phyloP scores from a whole-genome alignment of 306 rosid genomes.

The Medicago lupulina region DNA sequence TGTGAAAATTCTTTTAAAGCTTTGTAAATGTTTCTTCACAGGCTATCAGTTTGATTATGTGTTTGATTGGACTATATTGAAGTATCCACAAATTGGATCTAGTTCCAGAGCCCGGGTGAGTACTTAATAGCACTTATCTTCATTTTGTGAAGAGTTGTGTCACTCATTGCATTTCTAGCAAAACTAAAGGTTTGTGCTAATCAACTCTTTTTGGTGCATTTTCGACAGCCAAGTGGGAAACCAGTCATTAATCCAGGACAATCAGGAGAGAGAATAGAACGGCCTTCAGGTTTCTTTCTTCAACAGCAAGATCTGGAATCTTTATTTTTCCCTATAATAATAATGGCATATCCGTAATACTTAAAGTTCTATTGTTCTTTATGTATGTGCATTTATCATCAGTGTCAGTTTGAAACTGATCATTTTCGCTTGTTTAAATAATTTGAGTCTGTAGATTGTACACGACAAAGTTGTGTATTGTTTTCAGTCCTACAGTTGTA shows the following conservation, averaged over 20 bases:
- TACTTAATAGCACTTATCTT: slow-evolving; percentile 37
- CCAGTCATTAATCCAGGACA: slow-evolving; percentile 70
- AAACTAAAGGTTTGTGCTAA: slow-evolving; percentile 35
- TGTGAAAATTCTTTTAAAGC: slow-evolving; percentile 24
- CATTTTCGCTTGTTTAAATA: slow-evolving; percentile 15
- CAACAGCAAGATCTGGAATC: slow-evolving; percentile 38
- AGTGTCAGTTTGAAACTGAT: slow-evolving; percentile 17
- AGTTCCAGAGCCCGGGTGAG: slow-evolving; percentile 85
- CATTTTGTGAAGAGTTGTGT: slow-evolving; percentile 34
- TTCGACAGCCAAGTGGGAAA: slow-evolving; percentile 74
- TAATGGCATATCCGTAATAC: slow-evolving; percentile 3
- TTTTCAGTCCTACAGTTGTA: slow-evolving; percentile 5
- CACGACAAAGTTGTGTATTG: slow-evolving; percentile 1
- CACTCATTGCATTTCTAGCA: slow-evolving; percentile 25
- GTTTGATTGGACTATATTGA: slow-evolving; percentile 95
- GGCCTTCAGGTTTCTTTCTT: slow-evolving; percentile 76
- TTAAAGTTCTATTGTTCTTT: slow-evolving; percentile 13
- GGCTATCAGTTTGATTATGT: slow-evolving; percentile 98
- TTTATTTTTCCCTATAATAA: slow-evolving; percentile 15
- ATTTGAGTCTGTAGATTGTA: neutral
- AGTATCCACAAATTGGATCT: slow-evolving; percentile 95
- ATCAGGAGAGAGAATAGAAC: slow-evolving; percentile 67
- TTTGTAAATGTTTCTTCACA: slow-evolving; percentile 47
- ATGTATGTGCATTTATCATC: slow-evolving; percentile 18
- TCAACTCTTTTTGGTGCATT: slow-evolving; percentile 32